A percentile compares a stretch with the other conserved stretches of the same genome.
These are phyloP conservation scores for Apophysomyces ossiformis DNA, from an alignment of 371 early-diverging fungal species.

Conservation along the genomic window DNA sequence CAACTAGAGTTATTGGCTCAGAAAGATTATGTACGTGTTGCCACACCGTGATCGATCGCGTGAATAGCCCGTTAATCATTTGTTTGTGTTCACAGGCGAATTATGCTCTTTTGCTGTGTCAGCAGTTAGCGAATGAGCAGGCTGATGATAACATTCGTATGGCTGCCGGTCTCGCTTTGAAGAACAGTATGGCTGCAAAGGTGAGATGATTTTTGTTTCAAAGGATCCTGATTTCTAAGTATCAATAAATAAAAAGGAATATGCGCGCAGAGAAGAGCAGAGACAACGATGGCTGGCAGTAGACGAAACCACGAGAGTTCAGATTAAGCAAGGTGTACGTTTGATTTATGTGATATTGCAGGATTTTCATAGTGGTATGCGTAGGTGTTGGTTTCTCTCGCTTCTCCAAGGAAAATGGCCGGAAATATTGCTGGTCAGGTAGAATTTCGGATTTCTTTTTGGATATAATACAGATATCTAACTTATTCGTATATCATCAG, in stretches of 20 bases:
- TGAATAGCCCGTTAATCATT: neutral
- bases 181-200: slow-evolving; percentile 89
- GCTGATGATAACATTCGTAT: slow-evolving; percentile 65
- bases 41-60: neutral
- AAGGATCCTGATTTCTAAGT: slow-evolving; percentile 3
- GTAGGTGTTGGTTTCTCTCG: slow-evolving; percentile 75
- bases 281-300: slow-evolving; percentile 75
- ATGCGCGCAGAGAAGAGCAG: slow-evolving; percentile 67
- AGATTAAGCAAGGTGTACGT: slow-evolving; percentile 64
- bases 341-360: slow-evolving; percentile 5
- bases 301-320: slow-evolving; percentile 53
- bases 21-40: slow-evolving; percentile 79
- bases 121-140: slow-evolving; percentile 83
- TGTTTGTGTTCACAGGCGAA: slow-evolving; percentile 56
- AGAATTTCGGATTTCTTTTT: neutral
- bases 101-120: slow-evolving; percentile 77
- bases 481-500: slow-evolving; percentile 33
- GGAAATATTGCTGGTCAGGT: slow-evolving; percentile 81
- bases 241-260: slow-evolving; percentile 55
- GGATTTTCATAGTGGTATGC: slow-evolving; percentile 2
- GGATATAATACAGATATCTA: neutral
- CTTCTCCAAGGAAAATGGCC: slow-evolving; percentile 64
- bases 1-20: slow-evolving; percentile 74
- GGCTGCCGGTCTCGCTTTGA: slow-evolving; percentile 89
- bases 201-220: slow-evolving; percentile 50